phyloP scores from a whole-genome alignment of 1,284 basidiomycete species.

The Apiotrichum laibachii region DNA sequence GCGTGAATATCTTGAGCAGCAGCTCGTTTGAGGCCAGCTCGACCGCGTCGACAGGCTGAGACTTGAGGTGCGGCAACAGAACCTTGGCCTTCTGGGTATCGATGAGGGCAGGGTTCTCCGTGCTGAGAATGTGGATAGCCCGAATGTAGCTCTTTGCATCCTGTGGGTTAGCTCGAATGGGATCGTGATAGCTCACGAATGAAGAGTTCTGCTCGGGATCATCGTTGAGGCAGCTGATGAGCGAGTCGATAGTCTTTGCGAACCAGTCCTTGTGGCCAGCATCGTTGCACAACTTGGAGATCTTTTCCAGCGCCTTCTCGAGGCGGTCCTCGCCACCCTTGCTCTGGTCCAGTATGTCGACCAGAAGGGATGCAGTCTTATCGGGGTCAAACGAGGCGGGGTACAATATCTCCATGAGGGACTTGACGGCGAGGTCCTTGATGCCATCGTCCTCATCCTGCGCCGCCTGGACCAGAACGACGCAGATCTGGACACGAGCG shows the following conservation, averaged over 20 bases:
- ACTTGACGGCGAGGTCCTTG: slow-evolving; percentile 84
- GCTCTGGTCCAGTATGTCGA: slow-evolving; percentile 76
- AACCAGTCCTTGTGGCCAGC: slow-evolving; percentile 22
- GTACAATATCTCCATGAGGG: slow-evolving; percentile 88
- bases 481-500: slow-evolving; percentile 75
- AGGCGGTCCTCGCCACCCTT: slow-evolving; percentile 77
- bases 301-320: slow-evolving; percentile 69
- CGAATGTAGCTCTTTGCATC: slow-evolving; percentile 41
- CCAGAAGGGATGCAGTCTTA: slow-evolving; percentile 69
- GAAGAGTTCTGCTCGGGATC: slow-evolving; percentile 19
- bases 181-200: slow-evolving; percentile 21
- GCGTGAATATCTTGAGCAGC: slow-evolving; percentile 80
- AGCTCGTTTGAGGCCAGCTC: slow-evolving; percentile 79
- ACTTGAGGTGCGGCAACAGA: slow-evolving; percentile 29
- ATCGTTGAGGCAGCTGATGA: slow-evolving; percentile 70
- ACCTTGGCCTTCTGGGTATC: slow-evolving; percentile 40
- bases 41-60: slow-evolving; percentile 55
- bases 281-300: slow-evolving; percentile 9
- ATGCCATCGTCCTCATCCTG: slow-evolving; percentile 90
- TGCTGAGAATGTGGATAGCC: slow-evolving; percentile 39
- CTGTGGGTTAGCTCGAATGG: slow-evolving; percentile 13
- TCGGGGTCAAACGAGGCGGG: slow-evolving; percentile 19
- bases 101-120: slow-evolving; percentile 34
- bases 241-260: slow-evolving; percentile 65
- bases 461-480: slow-evolving; percentile 70